Evolutionary conservation across 2,329 filamentous ascomycete genomes (phyloP).

Genomic region (Colletotrichum orbiculare): DNA sequence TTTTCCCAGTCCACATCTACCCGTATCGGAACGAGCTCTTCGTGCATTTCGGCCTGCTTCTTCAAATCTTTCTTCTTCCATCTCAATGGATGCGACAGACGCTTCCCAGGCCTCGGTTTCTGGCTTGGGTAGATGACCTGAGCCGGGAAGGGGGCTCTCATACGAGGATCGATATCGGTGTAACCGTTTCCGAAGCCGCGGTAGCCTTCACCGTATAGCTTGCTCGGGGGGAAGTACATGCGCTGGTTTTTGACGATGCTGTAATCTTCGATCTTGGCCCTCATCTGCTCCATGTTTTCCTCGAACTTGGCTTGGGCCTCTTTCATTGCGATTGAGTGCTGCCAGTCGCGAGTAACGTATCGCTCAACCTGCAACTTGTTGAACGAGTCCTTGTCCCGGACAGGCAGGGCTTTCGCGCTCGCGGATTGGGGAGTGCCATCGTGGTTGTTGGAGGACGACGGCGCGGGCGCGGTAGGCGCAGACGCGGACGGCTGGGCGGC

Average conservation of each 20-base stretch:
- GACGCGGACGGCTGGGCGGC: conserved; percentile 54
- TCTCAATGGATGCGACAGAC: conserved; percentile 78
- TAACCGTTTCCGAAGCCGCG: conserved; percentile 88
- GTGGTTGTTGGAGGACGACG: conserved; percentile 42
- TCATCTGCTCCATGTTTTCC: conserved; percentile 70
- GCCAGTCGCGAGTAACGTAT: conserved; percentile 64
- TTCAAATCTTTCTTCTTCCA: conserved; percentile 83
- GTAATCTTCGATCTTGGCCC: conserved; percentile 77
- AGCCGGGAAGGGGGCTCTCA: conserved; percentile 33
- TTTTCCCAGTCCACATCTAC: conserved; percentile 97
- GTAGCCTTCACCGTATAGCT: conserved; percentile 80
- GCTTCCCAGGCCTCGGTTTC: conserved; percentile 80
- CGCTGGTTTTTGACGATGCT: conserved; percentile 66
- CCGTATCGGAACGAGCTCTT: conserved; percentile 90
- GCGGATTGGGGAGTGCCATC: conserved; percentile 36
- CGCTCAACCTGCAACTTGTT: conserved; percentile 65
- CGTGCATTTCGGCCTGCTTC: conserved; percentile 87
- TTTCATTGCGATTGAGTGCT: conserved; percentile 64
- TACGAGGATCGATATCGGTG: conserved; percentile 67
- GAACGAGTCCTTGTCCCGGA: conserved; percentile 68
- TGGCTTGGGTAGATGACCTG: conserved; percentile 80
- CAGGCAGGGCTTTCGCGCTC: conserved; percentile 45
- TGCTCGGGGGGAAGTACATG: conserved; percentile 65
- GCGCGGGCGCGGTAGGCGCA: conserved; percentile 42
- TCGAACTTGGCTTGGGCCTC: conserved; percentile 64